Conservation (phyloP, 441 rosid genomes). For the Jatropha podagrica region DNA sequence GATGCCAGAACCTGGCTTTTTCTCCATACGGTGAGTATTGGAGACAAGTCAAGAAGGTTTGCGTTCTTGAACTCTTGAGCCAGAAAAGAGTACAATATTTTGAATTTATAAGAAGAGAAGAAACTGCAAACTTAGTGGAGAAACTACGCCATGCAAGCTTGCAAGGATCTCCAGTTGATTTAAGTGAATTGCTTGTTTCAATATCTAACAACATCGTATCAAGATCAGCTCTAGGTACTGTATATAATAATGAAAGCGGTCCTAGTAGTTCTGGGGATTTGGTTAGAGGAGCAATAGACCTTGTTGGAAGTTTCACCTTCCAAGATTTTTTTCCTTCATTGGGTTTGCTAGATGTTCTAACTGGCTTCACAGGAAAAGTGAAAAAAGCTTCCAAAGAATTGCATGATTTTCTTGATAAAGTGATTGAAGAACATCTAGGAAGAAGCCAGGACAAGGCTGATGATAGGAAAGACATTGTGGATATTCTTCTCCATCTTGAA, state of each 20-base stretch:
- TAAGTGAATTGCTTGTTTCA: slow-evolving; percentile 2
- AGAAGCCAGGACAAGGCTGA: neutral
- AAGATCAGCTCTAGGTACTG: slow-evolving; percentile 23
- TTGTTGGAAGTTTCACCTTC: slow-evolving; percentile 20
- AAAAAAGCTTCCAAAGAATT: slow-evolving; percentile 18
- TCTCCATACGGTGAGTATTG: neutral
- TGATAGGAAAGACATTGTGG: slow-evolving; percentile 22
- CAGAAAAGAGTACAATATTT: slow-evolving; percentile 10
- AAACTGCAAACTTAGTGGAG: neutral
- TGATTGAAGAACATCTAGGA: slow-evolving; percentile 23
- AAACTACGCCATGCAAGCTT: neutral
- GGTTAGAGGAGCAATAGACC: slow-evolving; percentile 5
- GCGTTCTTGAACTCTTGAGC: slow-evolving; percentile 1
- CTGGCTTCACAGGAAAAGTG: slow-evolving; percentile 12
- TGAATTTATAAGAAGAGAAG: slow-evolving; percentile 4
- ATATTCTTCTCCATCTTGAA: slow-evolving; percentile 22
- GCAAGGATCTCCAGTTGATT: neutral
- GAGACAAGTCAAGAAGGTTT: neutral
- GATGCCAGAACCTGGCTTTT: neutral
- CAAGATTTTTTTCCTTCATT: slow-evolving; percentile 27
- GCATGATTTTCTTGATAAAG: slow-evolving; percentile 21
- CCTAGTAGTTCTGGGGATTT: neutral
- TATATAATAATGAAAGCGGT: slow-evolving; percentile 34
- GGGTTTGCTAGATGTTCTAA: slow-evolving; percentile 28
- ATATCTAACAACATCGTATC: slow-evolving; percentile 4